Base-by-base conservation (phyloP, 257 asterid species). In the Forsythia viridissima region DNA sequence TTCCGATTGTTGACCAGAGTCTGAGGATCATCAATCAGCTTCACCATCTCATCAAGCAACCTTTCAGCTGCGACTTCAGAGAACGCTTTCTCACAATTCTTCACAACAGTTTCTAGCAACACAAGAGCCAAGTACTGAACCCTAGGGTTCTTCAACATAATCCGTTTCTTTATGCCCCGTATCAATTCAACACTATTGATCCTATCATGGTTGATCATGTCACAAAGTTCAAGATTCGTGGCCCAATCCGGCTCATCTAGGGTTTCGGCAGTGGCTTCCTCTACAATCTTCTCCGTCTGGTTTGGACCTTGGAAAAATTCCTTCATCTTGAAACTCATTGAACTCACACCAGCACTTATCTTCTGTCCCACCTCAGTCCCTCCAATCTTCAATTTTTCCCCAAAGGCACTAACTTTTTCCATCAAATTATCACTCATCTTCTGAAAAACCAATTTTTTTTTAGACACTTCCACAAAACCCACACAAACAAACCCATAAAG, bases 11-110 rank as follows among this genome's bases (percentile, higher is more conserved):
- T 96, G 79, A 96, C 93, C 79, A 91, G 93, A 70, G 99, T 94
- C 73, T 94, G 98, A 4, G 98, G 98, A 79, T 96, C 99, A 77
- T 94, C 98, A 86, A 96, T 94, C 96, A 96, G 71, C 90, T 90
- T 94, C 90, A 96, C 99, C 97, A 96, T 92, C 97, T 96, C 99
- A 86, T 96, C 99, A 61, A 96, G 94, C 46, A 96, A 89, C 85
- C 98, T 92, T 89, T 94, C 99, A 41, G 98, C 93, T 3, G 79
- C 79, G 1, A 75, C 42, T 42, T 75, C 79, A 16, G 79, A 61
- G 46, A 75, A 75, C 3, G 79, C 79, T 40, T 75, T 75, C 72
- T 75, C 79, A 40, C 79, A 75, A 13, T 75, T 75, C 72, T 75
- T 75, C 12, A 85, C 97, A 81, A 96, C 88, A 81, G 99, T 96